Base-by-base conservation (phyloP, 306 rosid species). In the Elaeagnus macrophylla region DNA sequence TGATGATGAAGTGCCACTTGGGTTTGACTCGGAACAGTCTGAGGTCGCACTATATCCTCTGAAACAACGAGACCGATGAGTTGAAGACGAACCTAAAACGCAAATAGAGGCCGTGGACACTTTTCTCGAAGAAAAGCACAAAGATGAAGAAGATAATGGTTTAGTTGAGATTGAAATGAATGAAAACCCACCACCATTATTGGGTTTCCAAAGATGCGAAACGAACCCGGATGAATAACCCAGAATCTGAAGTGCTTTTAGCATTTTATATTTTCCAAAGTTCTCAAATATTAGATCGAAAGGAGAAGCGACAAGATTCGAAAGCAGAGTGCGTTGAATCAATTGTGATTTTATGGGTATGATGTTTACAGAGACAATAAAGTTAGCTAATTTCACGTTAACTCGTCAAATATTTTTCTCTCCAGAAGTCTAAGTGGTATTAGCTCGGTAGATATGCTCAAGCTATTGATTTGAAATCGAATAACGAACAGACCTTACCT, bases 231-330 rank as follows among this genome's bases (percentile, higher is more conserved):
- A 72, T 19, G 86, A 81, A 70, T 51, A 75, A 43, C 81, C 53
- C 70, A 72, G 62, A 47, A 80, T 54, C 59, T 82, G 95, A 72
- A 77, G 60, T 20, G 73, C 74, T 67, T 76, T 85, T 25, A 80
- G 86, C 95, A 83, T 77, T 64, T 52, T 71, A 69, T 61, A 54
- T 12, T 37, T 53, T 37, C 20, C 57, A 20, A 60, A 19, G 39
- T 38, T 58, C 47, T 35, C n/a, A 9, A 45, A 39, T 40, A 56
- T 40, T 36, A 53, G 18, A 37, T 39, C 51, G 37, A 14, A 58
- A 53, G 45, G 6, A 12, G 44, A 15, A 15, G 13, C 37, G 50
- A 25, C 32, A 25, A 2, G 32, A 25, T 2, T 25, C 32, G 32
- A 25, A 25, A 25, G 32, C 32, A 25, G 32, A 25, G 4, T 25